These are phyloP conservation scores for Gelatoporia subvermispora DNA, from an alignment of 768 basidiomycete species.

Conservation along the genomic window DNA sequence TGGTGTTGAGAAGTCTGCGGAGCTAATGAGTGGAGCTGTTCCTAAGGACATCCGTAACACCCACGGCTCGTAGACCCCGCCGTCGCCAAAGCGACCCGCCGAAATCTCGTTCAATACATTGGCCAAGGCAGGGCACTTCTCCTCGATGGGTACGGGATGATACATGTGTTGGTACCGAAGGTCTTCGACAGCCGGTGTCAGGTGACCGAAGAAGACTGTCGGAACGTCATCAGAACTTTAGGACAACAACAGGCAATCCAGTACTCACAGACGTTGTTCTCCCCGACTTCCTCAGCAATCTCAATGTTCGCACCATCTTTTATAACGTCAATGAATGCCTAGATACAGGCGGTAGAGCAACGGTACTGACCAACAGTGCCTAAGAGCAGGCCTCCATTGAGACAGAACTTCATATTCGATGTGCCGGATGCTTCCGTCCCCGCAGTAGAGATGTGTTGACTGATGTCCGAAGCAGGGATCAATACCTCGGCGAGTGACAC, in stretches of 20 bases:
- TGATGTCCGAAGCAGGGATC: slow-evolving; percentile 91
- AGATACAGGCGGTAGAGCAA: neutral
- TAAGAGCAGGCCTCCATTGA: slow-evolving; percentile 85
- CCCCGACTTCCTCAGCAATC: slow-evolving; percentile 94
- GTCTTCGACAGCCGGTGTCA: slow-evolving; percentile 84
- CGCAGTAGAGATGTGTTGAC: slow-evolving; percentile 95
- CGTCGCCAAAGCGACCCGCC: slow-evolving; percentile 76
- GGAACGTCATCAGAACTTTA: neutral
- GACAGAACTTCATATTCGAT: slow-evolving; percentile 85
- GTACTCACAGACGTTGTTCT: slow-evolving; percentile 83
- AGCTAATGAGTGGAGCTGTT: neutral
- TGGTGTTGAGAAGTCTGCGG: slow-evolving; percentile 63
- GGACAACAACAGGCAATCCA: neutral
- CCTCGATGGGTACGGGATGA: slow-evolving; percentile 71
- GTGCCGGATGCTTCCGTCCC: slow-evolving; percentile 88
- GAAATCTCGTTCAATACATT: slow-evolving; percentile 74
- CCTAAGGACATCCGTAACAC: slow-evolving; percentile 22
- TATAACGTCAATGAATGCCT: neutral
- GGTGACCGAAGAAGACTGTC: slow-evolving; percentile 83
- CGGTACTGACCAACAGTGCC: slow-evolving; percentile 59
- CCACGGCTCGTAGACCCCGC: slow-evolving; percentile 79
- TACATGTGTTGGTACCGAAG: slow-evolving; percentile 84
- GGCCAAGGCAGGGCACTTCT: slow-evolving; percentile 81
- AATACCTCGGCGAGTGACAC: slow-evolving; percentile 80
- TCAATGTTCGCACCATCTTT: slow-evolving; percentile 92